Base-by-base conservation (phyloP, 805 yeast species). In the Hanseniaspora nectarophila region DNA sequence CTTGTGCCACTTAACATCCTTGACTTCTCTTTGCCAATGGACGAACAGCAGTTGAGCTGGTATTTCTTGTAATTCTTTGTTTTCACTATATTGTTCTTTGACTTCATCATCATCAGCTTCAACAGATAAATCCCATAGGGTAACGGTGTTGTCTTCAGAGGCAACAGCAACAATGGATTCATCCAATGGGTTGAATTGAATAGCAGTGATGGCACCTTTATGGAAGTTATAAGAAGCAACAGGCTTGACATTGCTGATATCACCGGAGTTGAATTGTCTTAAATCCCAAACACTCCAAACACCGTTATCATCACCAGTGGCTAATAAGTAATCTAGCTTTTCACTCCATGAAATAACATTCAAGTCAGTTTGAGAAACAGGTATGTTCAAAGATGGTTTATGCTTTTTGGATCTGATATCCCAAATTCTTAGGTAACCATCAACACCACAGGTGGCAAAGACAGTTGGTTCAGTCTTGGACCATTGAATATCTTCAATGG, bases 41-140 rank as follows among this genome's bases (percentile, higher is more conserved):
- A 90, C 95, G 70, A 92, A 92, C 65, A 92, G 72, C 61, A 92
- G 74, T 68, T 92, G 98, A 21, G 97, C 92, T 16, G 98, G 98
- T 57, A 90, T 85, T 61, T 84, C 94, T 58, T 81, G 81, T 58
- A 92, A 72, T 60, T 89, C 97, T 59, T 76, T 75, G 38, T 81
- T 76, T 60, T 83, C 92, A 54, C 78, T 75, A 60, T 79, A 77
- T 69, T 90, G 97, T 62, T 82, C 84, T 54, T 85, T 80, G 58
- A 90, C 84, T 68, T 90, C 98, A 64, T 90, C 97, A 64, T 92
- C 97, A 67, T 89, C 98, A 3, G 97, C 97, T 70, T 92, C 98
- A 15, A 92, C 98, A 12, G 97, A 90, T 65, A 92, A 74, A 71
- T 92, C 98, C 98, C 98, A 92, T 58, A 92, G 71, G 1, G 97